Conservation (phyloP, 2,329 filamentous ascomycete species). For the Monosporascus sp. region DNA sequence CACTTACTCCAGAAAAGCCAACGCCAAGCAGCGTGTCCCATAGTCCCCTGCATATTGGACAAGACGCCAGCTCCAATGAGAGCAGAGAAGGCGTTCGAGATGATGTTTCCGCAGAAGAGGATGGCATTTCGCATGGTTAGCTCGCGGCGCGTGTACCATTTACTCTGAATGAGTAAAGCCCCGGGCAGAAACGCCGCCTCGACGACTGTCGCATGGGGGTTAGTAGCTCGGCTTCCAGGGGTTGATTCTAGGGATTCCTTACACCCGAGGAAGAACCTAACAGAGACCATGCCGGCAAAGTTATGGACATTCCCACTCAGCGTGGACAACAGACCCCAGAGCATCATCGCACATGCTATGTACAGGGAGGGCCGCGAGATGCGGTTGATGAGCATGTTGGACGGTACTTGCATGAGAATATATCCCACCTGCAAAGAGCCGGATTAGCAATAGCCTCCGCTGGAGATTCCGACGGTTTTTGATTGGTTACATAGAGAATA, state of each 20-base stretch:
- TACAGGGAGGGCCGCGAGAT: constrained; percentile 48
- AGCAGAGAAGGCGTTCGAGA: constrained; percentile 56
- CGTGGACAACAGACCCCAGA: constrained; percentile 58
- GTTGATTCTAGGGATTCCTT: too few relatives aligned
- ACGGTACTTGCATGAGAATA: constrained; percentile 58
- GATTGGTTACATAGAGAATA: constrained; percentile 49
- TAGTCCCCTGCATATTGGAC: constrained; percentile 50
- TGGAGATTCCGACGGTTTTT: too few relatives aligned
- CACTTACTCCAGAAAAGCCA: constrained; percentile 50
- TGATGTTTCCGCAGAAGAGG: constrained; percentile 54
- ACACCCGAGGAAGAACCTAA: constrained; percentile 54
- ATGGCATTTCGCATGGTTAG: constrained; percentile 50
- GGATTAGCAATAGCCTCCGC: not conserved
- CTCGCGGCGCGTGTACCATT: constrained; percentile 62
- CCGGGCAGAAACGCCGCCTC: constrained; percentile 63
- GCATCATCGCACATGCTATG: constrained; percentile 45
- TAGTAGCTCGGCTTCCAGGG: too few relatives aligned
- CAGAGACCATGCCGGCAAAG: constrained; percentile 49
- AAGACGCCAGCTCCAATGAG: constrained; percentile 55
- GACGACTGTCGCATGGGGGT: constrained; percentile 28
- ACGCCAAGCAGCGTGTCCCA: constrained; percentile 52
- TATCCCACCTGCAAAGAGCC: constrained; percentile 43
- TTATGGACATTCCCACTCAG: constrained; percentile 46
- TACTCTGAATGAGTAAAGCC: constrained; percentile 56
- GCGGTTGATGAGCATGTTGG: constrained; percentile 53